Conservation (phyloP, 1,139 yeast species). For the Groenewaldozyma auringiensis region DNA sequence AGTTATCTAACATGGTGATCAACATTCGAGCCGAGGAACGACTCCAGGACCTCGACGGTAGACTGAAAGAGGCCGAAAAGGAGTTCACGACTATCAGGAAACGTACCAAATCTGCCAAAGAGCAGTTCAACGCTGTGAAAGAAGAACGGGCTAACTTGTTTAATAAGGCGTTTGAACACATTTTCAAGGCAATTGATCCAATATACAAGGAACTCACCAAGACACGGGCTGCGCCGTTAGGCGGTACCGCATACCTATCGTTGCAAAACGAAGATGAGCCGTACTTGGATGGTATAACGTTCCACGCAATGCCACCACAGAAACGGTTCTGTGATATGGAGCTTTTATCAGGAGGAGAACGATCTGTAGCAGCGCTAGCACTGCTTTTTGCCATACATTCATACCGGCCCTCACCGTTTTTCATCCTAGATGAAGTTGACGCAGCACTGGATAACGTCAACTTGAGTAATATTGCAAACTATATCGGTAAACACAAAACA, state of each 20-base stretch:
- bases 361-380: constrained; percentile 93
- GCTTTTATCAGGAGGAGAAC: constrained; percentile 91
- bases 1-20: constrained; percentile 61
- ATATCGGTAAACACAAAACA: constrained; percentile 69
- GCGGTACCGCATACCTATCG: constrained; percentile 88
- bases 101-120: constrained; percentile 47
- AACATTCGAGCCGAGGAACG: constrained; percentile 76
- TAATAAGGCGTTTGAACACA: constrained; percentile 67
- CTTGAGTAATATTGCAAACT: constrained; percentile 76
- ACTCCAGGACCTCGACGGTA: constrained; percentile 57
- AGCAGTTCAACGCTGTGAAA: constrained; percentile 54
- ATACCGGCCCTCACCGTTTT: constrained; percentile 89
- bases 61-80: constrained; percentile 51
- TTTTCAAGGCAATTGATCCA: constrained; percentile 61
- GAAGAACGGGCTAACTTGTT: constrained; percentile 53
- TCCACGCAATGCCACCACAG: constrained; percentile 96
- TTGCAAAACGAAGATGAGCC: constrained; percentile 84
- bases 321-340: constrained; percentile 93
- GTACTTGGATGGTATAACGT: constrained; percentile 71
- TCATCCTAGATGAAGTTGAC: constrained; percentile 92
- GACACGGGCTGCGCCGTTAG: constrained; percentile 48
- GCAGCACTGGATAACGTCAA: constrained; percentile 92
- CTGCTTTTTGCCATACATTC: constrained; percentile 86
- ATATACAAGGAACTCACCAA: constrained; percentile 86
- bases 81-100: constrained; percentile 62